phyloP scores from a whole-genome alignment of 2,329 filamentous ascomycete genomes.

The Paecilomyces variotii region DNA sequence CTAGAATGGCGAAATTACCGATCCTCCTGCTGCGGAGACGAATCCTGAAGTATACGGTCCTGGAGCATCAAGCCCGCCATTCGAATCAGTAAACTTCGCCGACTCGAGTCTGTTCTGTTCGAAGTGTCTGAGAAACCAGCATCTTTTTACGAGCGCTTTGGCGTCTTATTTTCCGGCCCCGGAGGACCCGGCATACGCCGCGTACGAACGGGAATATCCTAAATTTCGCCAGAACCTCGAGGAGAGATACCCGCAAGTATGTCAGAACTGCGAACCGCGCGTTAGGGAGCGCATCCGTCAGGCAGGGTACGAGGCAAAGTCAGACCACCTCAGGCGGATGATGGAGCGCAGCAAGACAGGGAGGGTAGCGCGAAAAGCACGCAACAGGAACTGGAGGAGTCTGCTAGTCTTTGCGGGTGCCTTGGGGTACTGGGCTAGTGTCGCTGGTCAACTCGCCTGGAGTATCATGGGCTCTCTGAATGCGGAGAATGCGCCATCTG shows the following conservation, averaged over 20 bases:
- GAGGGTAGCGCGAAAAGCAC: conserved; percentile 22
- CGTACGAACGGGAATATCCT: conserved; percentile 61
- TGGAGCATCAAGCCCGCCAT: conserved; percentile 40
- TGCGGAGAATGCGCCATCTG: conserved; percentile 7
- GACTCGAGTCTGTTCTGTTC: conserved; percentile 55
- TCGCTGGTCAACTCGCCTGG: conserved; percentile 38
- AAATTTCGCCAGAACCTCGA: conserved; percentile 67
- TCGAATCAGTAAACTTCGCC: conserved; percentile 21
- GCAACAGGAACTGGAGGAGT: conserved; percentile 36
- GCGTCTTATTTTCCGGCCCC: conserved; percentile 68
- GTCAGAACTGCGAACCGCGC: conserved; percentile 66
- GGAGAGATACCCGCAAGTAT: conserved; percentile 80
- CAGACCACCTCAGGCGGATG: conserved; percentile 69
- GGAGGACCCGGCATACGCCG: conserved; percentile 59
- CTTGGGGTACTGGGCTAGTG: conserved; percentile 34
- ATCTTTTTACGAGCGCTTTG: conserved; percentile 65
- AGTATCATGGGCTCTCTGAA: conserved; percentile 28
- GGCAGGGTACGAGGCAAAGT: conserved; percentile 72
- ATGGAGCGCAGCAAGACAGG: conserved; percentile 53
- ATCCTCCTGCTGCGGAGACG: conserved; percentile 64
- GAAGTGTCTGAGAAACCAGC: conserved; percentile 82
- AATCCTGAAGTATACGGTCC: conserved; percentile 27
- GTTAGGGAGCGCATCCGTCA: conserved; percentile 62
- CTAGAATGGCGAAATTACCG: conserved; percentile 79
- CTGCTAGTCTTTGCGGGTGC: conserved; percentile 36